phyloP scores from a whole-genome alignment of 73 alveolate species.

The Symbiodinium natans region DNA sequence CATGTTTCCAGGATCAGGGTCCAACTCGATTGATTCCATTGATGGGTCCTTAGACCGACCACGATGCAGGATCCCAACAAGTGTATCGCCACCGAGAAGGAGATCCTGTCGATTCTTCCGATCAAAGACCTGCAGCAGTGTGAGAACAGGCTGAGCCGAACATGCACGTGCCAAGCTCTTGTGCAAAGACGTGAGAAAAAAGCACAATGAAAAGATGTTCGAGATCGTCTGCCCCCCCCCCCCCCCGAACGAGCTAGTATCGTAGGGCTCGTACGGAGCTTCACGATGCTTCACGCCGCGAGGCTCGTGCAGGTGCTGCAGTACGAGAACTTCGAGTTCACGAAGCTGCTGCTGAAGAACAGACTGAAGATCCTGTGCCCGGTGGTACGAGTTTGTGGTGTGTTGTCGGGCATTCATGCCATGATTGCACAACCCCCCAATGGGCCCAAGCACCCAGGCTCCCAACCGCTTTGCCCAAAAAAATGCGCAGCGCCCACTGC shows the following conservation, averaged over 20 bases:
- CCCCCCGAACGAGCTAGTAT: too few relatives aligned
- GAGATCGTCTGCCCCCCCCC: too few relatives aligned
- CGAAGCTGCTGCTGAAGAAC: slow-evolving; percentile 94
- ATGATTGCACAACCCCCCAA: not conserved
- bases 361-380: slow-evolving; percentile 93
- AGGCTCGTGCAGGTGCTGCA: slow-evolving; percentile 94
- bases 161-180: not conserved
- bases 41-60: too few relatives aligned
- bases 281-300: too few relatives aligned
- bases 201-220: too few relatives aligned
- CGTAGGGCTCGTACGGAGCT: too few relatives aligned
- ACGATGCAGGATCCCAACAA: slow-evolving; percentile 87
- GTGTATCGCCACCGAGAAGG: slow-evolving; percentile 94
- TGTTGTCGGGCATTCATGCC: not conserved
- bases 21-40: too few relatives aligned
- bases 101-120: slow-evolving; percentile 94
- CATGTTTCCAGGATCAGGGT: too few relatives aligned
- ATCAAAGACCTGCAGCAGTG: slow-evolving; percentile 95
- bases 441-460: not conserved
- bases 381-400: not conserved
- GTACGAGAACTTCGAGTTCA: slow-evolving; percentile 95
- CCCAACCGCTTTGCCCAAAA: not conserved
- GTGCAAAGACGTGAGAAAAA: not conserved
- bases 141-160: slow-evolving; percentile 94
- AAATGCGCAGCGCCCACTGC: too few relatives aligned